Percentiles rank a stretch among this genome's conserved stretches.
Evolutionary conservation across 2,329 filamentous ascomycete species (phyloP).

Genomic region (Ceratocystis alfenasii): DNA sequence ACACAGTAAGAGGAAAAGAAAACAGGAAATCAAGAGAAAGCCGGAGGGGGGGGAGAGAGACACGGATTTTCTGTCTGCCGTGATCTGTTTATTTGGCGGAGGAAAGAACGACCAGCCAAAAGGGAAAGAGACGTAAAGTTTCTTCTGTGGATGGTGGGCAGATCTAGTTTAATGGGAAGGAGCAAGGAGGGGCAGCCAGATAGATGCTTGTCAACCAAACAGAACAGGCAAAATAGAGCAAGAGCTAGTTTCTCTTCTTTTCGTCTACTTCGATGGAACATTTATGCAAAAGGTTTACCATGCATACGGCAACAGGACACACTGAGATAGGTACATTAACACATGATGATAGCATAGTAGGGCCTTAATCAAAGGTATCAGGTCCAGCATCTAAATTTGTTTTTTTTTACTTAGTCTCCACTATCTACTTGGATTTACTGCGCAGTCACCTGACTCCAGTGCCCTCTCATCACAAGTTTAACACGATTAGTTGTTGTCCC

Average conservation of each 20-base stretch:
- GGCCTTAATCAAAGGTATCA: background rate
- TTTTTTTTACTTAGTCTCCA: too few species aligned
- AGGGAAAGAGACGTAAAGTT: background rate
- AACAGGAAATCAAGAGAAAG: background rate
- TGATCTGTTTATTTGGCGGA: constrained; percentile 6
- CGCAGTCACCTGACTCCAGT: background rate
- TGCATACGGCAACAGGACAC: background rate
- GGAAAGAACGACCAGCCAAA: background rate
- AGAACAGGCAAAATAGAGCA: background rate
- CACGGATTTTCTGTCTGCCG: background rate
- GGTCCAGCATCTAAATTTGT: background rate
- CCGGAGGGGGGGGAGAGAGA: background rate
- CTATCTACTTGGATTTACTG: too few species aligned
- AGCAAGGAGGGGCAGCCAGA: background rate
- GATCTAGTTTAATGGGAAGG: constrained; percentile 1
- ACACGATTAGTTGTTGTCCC: background rate
- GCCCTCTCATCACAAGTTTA: background rate
- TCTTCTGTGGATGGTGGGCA: background rate
- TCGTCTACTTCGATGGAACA: background rate
- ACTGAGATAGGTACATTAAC: background rate
- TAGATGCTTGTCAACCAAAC: background rate
- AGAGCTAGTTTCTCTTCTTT: background rate
- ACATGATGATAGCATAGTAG: background rate
- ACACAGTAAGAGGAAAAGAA: background rate
- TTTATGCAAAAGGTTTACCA: background rate